Conservation (phyloP, 495 filamentous ascomycete species). For the Parathielavia hyrcaniae region DNA sequence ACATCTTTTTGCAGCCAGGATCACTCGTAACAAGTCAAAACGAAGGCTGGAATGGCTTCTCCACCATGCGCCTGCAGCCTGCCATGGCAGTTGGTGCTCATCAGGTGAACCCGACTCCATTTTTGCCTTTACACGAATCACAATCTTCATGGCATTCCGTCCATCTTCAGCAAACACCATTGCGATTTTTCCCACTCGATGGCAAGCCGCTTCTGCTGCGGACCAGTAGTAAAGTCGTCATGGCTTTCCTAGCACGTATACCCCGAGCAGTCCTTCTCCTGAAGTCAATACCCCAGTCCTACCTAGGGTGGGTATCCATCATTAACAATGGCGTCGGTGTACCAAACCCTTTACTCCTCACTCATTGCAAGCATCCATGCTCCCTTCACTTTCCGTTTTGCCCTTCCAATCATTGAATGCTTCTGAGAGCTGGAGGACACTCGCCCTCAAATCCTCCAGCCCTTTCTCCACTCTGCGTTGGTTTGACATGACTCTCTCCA, state of each 20-base stretch:
- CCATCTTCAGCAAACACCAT: too few species aligned
- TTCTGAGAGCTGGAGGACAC: background rate
- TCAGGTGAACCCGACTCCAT: background rate
- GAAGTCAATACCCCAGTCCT: too few species aligned
- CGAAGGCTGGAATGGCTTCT: background rate
- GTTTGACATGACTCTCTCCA: conserved; percentile 1
- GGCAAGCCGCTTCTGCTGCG: too few species aligned
- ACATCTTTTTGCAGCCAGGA: background rate
- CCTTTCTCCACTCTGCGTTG: conserved; percentile 1
- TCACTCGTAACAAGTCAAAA: conserved; percentile 1
- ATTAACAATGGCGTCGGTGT: conserved; percentile 3
- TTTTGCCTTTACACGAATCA: background rate
- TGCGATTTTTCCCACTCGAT: too few species aligned
- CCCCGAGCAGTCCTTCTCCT: background rate
- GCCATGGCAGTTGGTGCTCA: background rate
- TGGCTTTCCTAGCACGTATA: too few species aligned
- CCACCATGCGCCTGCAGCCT: background rate
- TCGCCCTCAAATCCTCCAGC: background rate
- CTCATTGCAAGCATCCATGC: background rate
- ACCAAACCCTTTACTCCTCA: background rate
- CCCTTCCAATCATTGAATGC: conserved; percentile 2
- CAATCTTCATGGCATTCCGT: conserved; percentile 1
- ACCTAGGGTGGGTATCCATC: too few species aligned
- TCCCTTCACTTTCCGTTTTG: too few species aligned
- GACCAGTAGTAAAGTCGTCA: too few species aligned